Percentiles rank a stretch among this genome's conserved stretches.
Conservation (phyloP, 1,284 basidiomycete genomes). For the Trametes pubescens region DNA sequence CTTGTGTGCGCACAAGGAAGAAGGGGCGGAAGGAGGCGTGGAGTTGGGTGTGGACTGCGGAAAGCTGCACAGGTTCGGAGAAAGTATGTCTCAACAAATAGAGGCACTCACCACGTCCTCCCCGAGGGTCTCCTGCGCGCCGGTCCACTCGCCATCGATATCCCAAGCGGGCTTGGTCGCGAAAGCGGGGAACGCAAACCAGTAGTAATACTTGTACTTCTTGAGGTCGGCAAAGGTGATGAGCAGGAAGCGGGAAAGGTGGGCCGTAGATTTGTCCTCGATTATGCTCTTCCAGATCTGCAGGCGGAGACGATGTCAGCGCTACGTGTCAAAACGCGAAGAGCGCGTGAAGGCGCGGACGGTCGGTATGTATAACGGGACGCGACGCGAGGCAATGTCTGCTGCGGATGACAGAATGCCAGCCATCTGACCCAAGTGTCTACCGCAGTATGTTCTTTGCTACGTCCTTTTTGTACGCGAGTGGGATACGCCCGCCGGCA, state of each 20-base stretch:
- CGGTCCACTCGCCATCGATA: conserved; percentile 64
- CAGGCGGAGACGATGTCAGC: not conserved
- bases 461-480: too few species aligned
- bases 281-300: conserved; percentile 74
- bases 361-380: too few species aligned
- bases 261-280: conserved; percentile 56
- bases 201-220: conserved; percentile 97
- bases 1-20: conserved; percentile 62
- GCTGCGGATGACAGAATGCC: not conserved
- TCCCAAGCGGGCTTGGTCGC: conserved; percentile 90
- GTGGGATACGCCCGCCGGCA: too few species aligned
- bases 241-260: conserved; percentile 83
- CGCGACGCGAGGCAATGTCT: conserved; percentile 11
- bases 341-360: too few species aligned
- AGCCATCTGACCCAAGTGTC: too few species aligned
- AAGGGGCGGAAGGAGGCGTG: conserved; percentile 55
- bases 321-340: too few species aligned
- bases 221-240: conserved; percentile 97
- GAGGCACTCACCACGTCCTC: conserved; percentile 46
- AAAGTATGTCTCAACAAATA: not conserved
- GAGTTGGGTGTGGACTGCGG: conserved; percentile 58
- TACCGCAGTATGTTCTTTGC: too few species aligned
- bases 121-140: conserved; percentile 50
- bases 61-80: conserved; percentile 47
- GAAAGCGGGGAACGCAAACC: conserved; percentile 97